Conservation (phyloP, 1,139 yeast genomes). For the Yamadazyma friedrichii region DNA sequence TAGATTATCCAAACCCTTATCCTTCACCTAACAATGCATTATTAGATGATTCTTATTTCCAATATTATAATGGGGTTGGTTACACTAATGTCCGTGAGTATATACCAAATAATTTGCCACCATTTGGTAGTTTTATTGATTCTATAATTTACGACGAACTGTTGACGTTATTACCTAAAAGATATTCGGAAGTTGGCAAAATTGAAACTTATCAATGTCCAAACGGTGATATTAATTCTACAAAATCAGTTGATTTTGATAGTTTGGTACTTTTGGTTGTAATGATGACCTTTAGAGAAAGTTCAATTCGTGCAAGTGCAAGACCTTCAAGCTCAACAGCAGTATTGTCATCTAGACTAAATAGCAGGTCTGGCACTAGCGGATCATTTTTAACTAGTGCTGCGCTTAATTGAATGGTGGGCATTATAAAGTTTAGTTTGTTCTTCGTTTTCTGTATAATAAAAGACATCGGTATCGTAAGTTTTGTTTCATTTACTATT, state of each 20-base stretch:
- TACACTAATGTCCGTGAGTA: conserved; percentile 16
- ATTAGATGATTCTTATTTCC: conserved; percentile 13
- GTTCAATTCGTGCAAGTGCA: conserved; percentile 25
- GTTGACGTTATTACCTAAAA: conserved; percentile 29
- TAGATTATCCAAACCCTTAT: conserved; percentile 28
- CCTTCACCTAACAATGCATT: conserved; percentile 27
- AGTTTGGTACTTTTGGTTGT: conserved; percentile 31
- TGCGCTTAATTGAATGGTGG: background rate
- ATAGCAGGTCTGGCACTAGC: conserved; percentile 7
- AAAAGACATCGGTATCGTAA: background rate
- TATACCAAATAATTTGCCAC: conserved; percentile 37
- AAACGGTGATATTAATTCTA: conserved; percentile 21
- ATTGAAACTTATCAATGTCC: conserved; percentile 33
- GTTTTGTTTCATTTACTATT: background rate
- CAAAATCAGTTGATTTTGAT: conserved; percentile 34
- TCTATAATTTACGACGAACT: conserved; percentile 21
- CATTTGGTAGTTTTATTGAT: conserved; percentile 40
- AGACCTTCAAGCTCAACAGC: conserved; percentile 15
- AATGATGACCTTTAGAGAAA: conserved; percentile 33
- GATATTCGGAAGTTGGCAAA: conserved; percentile 33
- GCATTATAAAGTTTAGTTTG: too few relatives aligned
- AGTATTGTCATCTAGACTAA: conserved; percentile 11
- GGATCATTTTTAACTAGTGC: conserved; percentile 1
- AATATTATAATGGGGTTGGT: conserved; percentile 9
- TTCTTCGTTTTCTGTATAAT: too few relatives aligned